phyloP scores from a whole-genome alignment of 495 filamentous ascomycete genomes.

The Wilcoxina mikolae region DNA sequence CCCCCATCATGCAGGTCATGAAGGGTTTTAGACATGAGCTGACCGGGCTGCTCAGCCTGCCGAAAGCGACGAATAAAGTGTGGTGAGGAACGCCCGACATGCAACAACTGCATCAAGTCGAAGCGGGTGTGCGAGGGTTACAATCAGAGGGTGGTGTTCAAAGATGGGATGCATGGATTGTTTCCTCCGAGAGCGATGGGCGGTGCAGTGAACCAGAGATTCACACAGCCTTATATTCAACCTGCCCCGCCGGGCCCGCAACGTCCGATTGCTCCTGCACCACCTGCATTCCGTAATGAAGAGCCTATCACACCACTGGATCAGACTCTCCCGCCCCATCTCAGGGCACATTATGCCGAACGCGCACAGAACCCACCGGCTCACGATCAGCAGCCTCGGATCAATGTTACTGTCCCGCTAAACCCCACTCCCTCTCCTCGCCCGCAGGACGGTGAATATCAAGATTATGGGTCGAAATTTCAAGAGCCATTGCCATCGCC shows the following conservation, averaged over 20 bases:
- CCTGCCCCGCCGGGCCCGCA: slow-evolving; percentile 24
- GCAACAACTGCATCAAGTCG: slow-evolving; percentile 86
- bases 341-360: slow-evolving; percentile 18
- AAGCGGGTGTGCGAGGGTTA: slow-evolving; percentile 91
- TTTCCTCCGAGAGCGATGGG: slow-evolving; percentile 31
- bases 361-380: slow-evolving; percentile 24
- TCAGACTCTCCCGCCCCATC: slow-evolving; percentile 19
- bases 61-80: slow-evolving; percentile 93
- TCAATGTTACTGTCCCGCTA: slow-evolving; percentile 13
- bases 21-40: neutral
- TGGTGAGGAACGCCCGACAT: slow-evolving; percentile 84
- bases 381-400: slow-evolving; percentile 14
- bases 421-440: neutral
- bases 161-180: slow-evolving; percentile 49
- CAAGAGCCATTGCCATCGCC: slow-evolving; percentile 6
- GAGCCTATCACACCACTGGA: slow-evolving; percentile 27
- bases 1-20: slow-evolving; percentile 1
- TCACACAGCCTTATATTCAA: slow-evolving; percentile 29
- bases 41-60: slow-evolving; percentile 46
- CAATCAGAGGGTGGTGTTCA: slow-evolving; percentile 83
- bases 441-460: neutral
- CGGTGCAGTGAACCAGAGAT: slow-evolving; percentile 28
- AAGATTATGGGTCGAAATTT: slow-evolving; percentile 14
- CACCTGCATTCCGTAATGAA: slow-evolving; percentile 28
- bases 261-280: slow-evolving; percentile 35